Conservation (phyloP, 257 asterid species). For the Handroanthus guayacan region DNA sequence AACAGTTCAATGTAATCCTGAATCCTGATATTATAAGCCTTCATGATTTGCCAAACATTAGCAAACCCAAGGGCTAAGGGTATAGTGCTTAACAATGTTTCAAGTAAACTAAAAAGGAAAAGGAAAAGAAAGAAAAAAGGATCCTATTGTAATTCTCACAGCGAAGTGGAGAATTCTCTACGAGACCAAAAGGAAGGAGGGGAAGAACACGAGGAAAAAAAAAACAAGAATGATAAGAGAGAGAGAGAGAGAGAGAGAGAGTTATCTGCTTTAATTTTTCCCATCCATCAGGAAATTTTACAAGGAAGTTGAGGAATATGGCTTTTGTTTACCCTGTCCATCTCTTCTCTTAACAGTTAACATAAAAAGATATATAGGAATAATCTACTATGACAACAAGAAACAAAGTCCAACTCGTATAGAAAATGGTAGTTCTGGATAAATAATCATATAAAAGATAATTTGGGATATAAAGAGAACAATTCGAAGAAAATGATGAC, state of each 20-base stretch:
- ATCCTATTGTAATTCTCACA: neutral
- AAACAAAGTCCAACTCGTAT: neutral
- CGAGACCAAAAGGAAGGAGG: neutral
- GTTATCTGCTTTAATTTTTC: neutral
- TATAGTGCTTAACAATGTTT: neutral
- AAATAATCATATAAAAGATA: neutral
- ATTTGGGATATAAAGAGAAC: neutral
- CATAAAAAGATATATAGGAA: slow-evolving; percentile 19
- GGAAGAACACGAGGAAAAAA: no score
- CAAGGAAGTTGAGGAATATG: neutral
- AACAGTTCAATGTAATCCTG: slow-evolving; percentile 28
- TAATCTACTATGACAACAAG: slow-evolving; percentile 2
- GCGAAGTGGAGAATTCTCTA: neutral
- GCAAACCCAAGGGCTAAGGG: slow-evolving; percentile 8
- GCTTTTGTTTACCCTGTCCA: neutral
- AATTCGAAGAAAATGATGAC: neutral
- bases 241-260: no score
- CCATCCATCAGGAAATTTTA: neutral
- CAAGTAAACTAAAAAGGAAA: neutral
- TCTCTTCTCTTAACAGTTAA: slow-evolving; percentile 18
- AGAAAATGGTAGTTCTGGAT: neutral
- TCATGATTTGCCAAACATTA: slow-evolving; percentile 26
- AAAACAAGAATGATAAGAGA: neutral
- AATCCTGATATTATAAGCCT: slow-evolving; percentile 29
- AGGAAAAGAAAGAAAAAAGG: neutral